Evolutionary conservation across 192 early-diverging fungal genomes (phyloP).

Genomic region (Phlyctochytrium arcticum): DNA sequence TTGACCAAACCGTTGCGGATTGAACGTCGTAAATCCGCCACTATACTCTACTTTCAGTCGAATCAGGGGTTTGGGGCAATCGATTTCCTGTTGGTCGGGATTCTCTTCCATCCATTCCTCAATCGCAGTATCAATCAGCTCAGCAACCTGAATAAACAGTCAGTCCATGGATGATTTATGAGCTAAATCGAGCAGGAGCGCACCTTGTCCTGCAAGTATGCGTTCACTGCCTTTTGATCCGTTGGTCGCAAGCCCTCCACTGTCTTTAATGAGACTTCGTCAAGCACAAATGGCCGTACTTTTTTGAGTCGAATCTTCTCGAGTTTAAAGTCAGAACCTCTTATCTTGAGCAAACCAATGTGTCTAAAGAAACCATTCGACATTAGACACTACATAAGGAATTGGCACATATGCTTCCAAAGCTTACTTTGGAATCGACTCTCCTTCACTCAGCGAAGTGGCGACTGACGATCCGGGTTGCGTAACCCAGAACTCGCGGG

Average conservation of each 20-base stretch:
- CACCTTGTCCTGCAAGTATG: conserved; percentile 53
- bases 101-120: conserved; percentile 46
- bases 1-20: conserved; percentile 82
- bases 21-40: conserved; percentile 77
- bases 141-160: conserved; percentile 53
- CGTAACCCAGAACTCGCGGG: conserved; percentile 69
- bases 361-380: conserved; percentile 24
- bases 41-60: conserved; percentile 75
- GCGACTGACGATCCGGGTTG: conserved; percentile 94
- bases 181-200: too few relatives aligned
- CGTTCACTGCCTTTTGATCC: conserved; percentile 51
- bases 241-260: conserved; percentile 43
- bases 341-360: conserved; percentile 62
- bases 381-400: neutral
- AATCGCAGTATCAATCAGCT: conserved; percentile 64
- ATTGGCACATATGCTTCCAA: neutral
- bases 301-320: conserved; percentile 71
- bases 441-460: conserved; percentile 81
- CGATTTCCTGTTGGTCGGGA: conserved; percentile 23
- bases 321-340: conserved; percentile 59
- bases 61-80: conserved; percentile 68
- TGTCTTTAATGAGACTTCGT: conserved; percentile 58
- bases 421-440: conserved; percentile 66
- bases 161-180: too few relatives aligned
- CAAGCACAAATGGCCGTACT: conserved; percentile 85